Conservation (phyloP, 1,284 basidiomycete species). For the Exsudoporus floridanus region DNA sequence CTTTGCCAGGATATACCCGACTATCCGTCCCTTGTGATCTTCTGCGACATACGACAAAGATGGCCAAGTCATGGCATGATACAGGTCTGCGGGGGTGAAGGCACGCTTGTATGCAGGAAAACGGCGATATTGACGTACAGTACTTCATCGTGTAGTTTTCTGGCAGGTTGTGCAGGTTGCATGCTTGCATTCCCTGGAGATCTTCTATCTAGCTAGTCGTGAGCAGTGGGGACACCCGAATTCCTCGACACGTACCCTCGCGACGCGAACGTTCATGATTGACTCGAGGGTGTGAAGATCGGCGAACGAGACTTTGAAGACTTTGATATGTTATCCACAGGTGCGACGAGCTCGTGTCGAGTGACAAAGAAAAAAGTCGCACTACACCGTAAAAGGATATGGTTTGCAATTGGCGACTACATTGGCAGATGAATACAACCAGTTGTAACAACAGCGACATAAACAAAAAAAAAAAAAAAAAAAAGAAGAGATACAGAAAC, state of each 20-base stretch:
- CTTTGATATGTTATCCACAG: neutral
- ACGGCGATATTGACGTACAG: conserved; percentile 48
- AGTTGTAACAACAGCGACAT: conserved; percentile 28
- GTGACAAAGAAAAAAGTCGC: neutral
- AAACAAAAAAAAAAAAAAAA: conserved; percentile 7
- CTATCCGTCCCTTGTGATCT: conserved; percentile 89
- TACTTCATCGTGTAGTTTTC: conserved; percentile 96
- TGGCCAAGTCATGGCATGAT: conserved; percentile 96
- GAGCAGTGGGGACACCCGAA: conserved; percentile 10
- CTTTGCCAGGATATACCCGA: conserved; percentile 97
- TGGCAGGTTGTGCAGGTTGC: conserved; percentile 90
- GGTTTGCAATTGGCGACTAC: conserved; percentile 19
- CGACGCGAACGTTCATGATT: conserved; percentile 58
- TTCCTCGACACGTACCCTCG: conserved; percentile 43
- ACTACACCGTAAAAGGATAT: conserved; percentile 14
- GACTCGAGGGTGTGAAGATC: neutral
- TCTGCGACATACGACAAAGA: conserved; percentile 95
- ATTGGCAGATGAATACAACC: conserved; percentile 24
- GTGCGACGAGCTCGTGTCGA: neutral
- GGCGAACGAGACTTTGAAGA: neutral
- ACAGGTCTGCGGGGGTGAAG: conserved; percentile 65
- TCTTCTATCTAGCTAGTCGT: conserved; percentile 49
- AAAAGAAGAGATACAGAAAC: neutral
- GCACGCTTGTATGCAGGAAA: conserved; percentile 20
- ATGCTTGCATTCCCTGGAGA: conserved; percentile 86